phyloP scores from a whole-genome alignment of 2,329 filamentous ascomycete genomes.

The Nemania abortiva region DNA sequence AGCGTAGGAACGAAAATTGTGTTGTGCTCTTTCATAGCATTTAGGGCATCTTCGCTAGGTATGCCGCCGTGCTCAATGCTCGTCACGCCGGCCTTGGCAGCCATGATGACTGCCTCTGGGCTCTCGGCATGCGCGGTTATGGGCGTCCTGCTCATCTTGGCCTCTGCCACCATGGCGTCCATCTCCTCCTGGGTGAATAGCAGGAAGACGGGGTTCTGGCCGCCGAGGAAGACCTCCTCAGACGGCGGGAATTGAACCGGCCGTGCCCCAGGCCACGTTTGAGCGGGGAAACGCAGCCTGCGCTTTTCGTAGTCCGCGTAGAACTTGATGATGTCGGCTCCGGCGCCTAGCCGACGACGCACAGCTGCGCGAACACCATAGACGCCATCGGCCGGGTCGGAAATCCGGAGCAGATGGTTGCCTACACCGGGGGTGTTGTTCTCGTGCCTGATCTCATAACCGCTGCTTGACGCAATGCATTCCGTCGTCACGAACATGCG shows the following conservation, averaged over 20 bases:
- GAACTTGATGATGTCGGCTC: conserved; percentile 65
- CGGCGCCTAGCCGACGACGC: conserved; percentile 59
- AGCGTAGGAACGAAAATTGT: conserved; percentile 67
- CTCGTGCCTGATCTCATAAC: conserved; percentile 63
- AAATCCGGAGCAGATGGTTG: conserved; percentile 53
- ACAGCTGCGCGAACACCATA: conserved; percentile 61
- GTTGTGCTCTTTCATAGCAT: conserved; percentile 58
- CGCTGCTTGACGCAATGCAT: conserved; percentile 61
- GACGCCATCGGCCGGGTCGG: conserved; percentile 62
- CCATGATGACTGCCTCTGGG: conserved; percentile 59
- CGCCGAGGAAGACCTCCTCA: conserved; percentile 39
- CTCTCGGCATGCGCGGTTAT: conserved; percentile 60
- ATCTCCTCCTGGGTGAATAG: conserved; percentile 64
- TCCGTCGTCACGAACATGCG: conserved; percentile 68
- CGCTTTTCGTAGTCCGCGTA: conserved; percentile 63
- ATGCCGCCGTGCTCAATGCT: conserved; percentile 61
- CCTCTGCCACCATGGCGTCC: conserved; percentile 62
- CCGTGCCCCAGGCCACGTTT: conserved; percentile 46
- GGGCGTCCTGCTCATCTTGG: conserved; percentile 55
- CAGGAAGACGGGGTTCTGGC: conserved; percentile 57
- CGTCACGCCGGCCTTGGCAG: conserved; percentile 60
- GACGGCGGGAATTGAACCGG: conserved; percentile 54
- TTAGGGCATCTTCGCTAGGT: conserved; percentile 56
- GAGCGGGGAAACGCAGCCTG: conserved; percentile 57
- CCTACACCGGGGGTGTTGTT: conserved; percentile 52